Percentiles rank a stretch among this genome's conserved stretches.
These are phyloP conservation scores for Huntiella decipiens DNA, from an alignment of 2,329 filamentous ascomycete genomes.

Conservation along the genomic window DNA sequence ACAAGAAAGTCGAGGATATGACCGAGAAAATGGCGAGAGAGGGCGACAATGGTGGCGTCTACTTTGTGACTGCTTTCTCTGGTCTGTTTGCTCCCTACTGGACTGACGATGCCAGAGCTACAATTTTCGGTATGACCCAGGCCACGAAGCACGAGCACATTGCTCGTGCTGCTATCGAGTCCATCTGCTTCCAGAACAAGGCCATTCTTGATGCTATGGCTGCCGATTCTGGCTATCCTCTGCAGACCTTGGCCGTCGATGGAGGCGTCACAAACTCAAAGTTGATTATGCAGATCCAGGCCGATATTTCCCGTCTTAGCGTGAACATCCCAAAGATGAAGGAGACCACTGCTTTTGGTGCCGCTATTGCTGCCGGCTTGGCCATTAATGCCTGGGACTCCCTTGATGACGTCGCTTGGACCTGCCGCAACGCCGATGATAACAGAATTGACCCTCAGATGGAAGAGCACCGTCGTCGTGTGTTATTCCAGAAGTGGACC, in stretches of 20 bases:
- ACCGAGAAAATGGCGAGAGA: conserved; percentile 31
- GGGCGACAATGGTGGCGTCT: conserved; percentile 58
- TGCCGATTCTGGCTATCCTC: conserved; percentile 57
- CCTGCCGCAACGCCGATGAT: conserved; percentile 35
- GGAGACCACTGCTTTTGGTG: conserved; percentile 75
- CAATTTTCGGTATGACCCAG: conserved; percentile 69
- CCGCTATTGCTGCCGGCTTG: conserved; percentile 76
- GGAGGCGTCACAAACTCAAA: conserved; percentile 80
- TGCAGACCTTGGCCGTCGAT: conserved; percentile 63
- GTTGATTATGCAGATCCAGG: conserved; percentile 81
- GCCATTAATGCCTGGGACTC: conserved; percentile 61
- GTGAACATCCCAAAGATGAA: conserved; percentile 75
- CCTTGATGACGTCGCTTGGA: conserved; percentile 51
- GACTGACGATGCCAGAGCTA: conserved; percentile 84
- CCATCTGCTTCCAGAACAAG: conserved; percentile 81
- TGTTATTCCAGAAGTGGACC: conserved; percentile 33
- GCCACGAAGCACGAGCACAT: conserved; percentile 75
- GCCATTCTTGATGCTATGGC: conserved; percentile 87
- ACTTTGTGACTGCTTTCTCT: conserved; percentile 80
- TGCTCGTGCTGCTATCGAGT: conserved; percentile 73
- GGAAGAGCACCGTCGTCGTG: conserved; percentile 20
- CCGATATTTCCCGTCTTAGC: conserved; percentile 64
- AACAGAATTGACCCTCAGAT: conserved; percentile 45
- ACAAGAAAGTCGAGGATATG: conserved; percentile 30
- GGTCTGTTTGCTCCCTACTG: conserved; percentile 86